phyloP scores from a whole-genome alignment of 495 filamentous ascomycete species.

The Penicillium arizonense region DNA sequence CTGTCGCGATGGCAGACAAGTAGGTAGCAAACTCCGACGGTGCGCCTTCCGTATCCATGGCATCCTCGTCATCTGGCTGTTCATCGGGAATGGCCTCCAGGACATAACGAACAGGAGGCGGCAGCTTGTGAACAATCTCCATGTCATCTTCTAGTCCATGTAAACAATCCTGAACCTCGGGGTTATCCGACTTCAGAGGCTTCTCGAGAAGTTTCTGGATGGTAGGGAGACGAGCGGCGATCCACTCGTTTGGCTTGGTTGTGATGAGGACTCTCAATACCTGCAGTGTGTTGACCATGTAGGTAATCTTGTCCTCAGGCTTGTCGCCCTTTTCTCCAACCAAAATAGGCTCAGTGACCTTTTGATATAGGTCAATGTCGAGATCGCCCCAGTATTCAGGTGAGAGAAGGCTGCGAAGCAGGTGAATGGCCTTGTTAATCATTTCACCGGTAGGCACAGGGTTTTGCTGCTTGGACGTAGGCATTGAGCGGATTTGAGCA shows the following conservation, averaged over 20 bases:
- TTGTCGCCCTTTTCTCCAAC: conserved; percentile 66
- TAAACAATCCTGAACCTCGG: conserved; percentile 89
- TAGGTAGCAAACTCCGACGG: conserved; percentile 79
- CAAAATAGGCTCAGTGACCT: conserved; percentile 80
- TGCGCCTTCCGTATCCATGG: conserved; percentile 74
- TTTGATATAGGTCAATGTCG: conserved; percentile 86
- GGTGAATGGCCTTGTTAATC: conserved; percentile 74
- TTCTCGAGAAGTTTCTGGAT: conserved; percentile 92
- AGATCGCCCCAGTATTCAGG: conserved; percentile 90
- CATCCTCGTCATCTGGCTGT: conserved; percentile 82
- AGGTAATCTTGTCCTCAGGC: conserved; percentile 67
- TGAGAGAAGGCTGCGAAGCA: conserved; percentile 84
- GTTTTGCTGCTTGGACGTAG: conserved; percentile 42
- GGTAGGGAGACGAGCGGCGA: conserved; percentile 66
- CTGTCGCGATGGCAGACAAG: conserved; percentile 76
- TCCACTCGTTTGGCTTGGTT: conserved; percentile 85
- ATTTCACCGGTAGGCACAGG: conserved; percentile 66
- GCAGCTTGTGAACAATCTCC: conserved; percentile 52
- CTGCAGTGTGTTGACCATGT: conserved; percentile 88
- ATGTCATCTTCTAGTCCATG: conserved; percentile 67
- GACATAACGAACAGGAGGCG: conserved; percentile 73
- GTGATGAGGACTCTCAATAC: conserved; percentile 84
- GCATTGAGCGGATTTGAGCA: conserved; percentile 57
- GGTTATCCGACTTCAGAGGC: conserved; percentile 77
- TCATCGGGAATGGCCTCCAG: conserved; percentile 90